Base-by-base conservation (phyloP, 1,139 yeast genomes). In the Yamadazyma songkhlaensis region DNA sequence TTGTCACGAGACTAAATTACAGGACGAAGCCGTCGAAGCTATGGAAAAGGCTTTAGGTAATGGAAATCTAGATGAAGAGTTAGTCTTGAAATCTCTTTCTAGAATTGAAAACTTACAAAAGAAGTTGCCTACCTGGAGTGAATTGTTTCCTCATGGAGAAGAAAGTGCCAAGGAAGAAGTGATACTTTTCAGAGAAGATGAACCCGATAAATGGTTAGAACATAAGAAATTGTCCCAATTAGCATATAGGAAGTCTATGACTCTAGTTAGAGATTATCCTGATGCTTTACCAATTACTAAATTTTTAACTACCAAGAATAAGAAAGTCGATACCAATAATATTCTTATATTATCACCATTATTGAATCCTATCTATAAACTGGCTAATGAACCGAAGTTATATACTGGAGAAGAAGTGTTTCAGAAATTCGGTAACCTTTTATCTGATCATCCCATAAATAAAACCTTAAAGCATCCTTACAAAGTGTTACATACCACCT, bases 321-420 rank as follows among this genome's bases (percentile, higher is more conserved):
- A 23, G 12, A 36, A 39, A 6, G 40, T 49, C 25, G 25, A 30
- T 17, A 41, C 48, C 4, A 68, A 65, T 40, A 66, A 69, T 35
- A 60, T 79, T n/a, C 60, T 80, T 9, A 46, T 80, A 5, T 57
- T 79, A 32, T 73, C 81, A 0, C 84, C 84, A 0, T 59, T 78
- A 32, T 62, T 78, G 17, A 67, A 66, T 25, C 79, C 82, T 0
- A 49, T 71, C 10, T 68, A 67, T 41, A 53, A 59, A n/a, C 37
- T 46, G 6, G 21, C 26, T 32, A 33, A 37, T 15, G 52, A 54
- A 35, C 40, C 51, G 15, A 51, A 47, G 26, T 53, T 75, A 31
- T 67, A 65, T 46, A 59, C 69, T 3, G 84, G 84, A 1, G 84
- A 79, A 51, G 79, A 75, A 34, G 81, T 77, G 3, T 79, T 79